Evolutionary conservation across 768 basidiomycete species (phyloP).

Genomic region (Tricholoma furcatifolium): DNA sequence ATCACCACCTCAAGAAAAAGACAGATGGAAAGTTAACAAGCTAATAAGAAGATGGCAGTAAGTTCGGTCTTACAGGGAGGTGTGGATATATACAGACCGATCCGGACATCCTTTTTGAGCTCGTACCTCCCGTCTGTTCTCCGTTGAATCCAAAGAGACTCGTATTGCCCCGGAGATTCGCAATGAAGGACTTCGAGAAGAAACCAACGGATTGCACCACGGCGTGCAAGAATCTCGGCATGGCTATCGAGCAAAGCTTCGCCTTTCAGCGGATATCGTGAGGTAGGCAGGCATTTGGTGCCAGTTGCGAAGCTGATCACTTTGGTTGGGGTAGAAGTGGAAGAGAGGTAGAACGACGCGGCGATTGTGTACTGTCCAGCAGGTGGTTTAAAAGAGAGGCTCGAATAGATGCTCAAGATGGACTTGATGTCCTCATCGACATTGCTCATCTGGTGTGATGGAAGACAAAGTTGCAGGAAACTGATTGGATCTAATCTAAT

Average conservation of each 20-base stretch:
- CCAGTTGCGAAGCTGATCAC: constrained; percentile 78
- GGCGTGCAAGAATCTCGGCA: constrained; percentile 87
- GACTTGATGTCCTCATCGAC: constrained; percentile 22
- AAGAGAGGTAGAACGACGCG: constrained; percentile 50
- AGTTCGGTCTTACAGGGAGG: constrained; percentile 43
- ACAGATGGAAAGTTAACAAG: constrained; percentile 7
- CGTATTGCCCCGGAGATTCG: constrained; percentile 18
- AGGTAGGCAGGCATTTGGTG: constrained; percentile 77
- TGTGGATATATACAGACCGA: constrained; percentile 74
- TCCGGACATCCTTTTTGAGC: constrained; percentile 43
- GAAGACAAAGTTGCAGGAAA: not conserved
- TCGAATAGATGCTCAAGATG: constrained; percentile 43
- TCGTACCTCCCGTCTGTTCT: constrained; percentile 38
- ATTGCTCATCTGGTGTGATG: constrained; percentile 6
- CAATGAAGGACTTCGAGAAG: constrained; percentile 62
- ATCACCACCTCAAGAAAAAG: constrained; percentile 71
- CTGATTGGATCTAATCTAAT: not conserved
- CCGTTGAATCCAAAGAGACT: constrained; percentile 51
- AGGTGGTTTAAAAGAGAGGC: constrained; percentile 50
- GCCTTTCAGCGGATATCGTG: constrained; percentile 60
- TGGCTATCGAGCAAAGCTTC: constrained; percentile 88
- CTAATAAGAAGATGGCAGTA: constrained; percentile 1
- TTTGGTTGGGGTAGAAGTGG: constrained; percentile 32
- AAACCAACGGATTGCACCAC: constrained; percentile 78
- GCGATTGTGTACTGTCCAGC: constrained; percentile 61